Evolutionary conservation across 192 early-diverging fungal species (phyloP).

Genomic region (Coemansia sp.): DNA sequence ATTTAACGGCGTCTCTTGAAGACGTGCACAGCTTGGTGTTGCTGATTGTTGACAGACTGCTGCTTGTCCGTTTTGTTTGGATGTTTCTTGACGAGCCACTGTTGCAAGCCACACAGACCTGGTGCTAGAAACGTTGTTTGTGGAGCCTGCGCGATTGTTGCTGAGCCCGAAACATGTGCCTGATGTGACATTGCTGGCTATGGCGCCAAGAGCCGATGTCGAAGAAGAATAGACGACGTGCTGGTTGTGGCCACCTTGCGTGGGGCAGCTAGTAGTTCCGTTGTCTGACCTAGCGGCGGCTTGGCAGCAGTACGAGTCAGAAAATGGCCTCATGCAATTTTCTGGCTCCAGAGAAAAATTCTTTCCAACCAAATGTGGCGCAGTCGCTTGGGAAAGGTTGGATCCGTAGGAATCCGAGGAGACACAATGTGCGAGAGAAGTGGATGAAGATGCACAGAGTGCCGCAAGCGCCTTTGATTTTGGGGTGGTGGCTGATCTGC

Average conservation of each 20-base stretch:
- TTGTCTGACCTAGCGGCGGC: not conserved
- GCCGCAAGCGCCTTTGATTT: constrained; percentile 7
- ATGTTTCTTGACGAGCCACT: constrained; percentile 4
- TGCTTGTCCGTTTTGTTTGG: constrained; percentile 2
- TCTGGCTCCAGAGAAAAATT: not conserved
- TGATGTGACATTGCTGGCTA: not conserved
- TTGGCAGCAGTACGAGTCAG: not conserved
- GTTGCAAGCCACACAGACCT: not conserved
- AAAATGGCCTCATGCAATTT: not conserved
- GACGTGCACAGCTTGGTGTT: not conserved
- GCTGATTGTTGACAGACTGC: not conserved
- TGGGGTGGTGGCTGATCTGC: not conserved
- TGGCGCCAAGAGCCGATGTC: not conserved
- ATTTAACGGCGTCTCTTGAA: not conserved
- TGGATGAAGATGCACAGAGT: not conserved
- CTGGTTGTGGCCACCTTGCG: not conserved
- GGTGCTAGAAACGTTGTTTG: not conserved
- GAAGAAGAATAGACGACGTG: not conserved
- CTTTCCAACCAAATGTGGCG: not conserved
- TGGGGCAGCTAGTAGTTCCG: not conserved
- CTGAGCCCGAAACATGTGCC: not conserved
- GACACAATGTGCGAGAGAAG: not conserved
- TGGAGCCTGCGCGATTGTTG: constrained; percentile 4
- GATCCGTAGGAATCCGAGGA: not conserved
- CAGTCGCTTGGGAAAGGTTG: not conserved